Evolutionary conservation across 2,329 filamentous ascomycete genomes (phyloP).

Genomic region (Pestalotiopsis sp.): DNA sequence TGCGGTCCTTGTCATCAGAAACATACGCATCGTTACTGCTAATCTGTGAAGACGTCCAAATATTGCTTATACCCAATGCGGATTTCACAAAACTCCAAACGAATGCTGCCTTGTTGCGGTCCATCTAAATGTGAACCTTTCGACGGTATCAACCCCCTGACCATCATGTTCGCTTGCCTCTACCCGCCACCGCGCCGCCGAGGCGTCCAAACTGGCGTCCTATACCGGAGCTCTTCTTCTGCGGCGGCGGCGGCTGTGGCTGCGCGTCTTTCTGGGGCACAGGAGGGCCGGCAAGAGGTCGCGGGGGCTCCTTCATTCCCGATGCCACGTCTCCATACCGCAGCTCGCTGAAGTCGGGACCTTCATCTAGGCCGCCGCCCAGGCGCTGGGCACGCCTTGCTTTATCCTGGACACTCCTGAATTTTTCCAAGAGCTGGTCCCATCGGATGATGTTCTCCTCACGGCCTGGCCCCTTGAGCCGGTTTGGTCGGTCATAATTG

Average conservation of each 20-base stretch:
- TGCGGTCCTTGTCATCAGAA: neutral
- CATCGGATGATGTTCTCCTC: constrained; percentile 87
- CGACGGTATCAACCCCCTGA: constrained; percentile 15
- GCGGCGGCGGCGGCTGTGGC: constrained; percentile 41
- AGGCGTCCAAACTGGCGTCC: constrained; percentile 71
- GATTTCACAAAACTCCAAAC: neutral
- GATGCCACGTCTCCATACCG: constrained; percentile 42
- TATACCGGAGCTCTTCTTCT: constrained; percentile 65
- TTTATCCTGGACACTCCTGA: constrained; percentile 86
- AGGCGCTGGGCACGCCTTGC: constrained; percentile 72
- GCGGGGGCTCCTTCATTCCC: constrained; percentile 40
- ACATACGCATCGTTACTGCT: constrained; percentile 1
- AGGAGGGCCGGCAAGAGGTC: constrained; percentile 34
- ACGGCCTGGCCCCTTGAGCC: constrained; percentile 68
- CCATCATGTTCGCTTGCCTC: constrained; percentile 54
- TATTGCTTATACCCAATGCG: constrained; percentile 1
- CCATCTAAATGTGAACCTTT: neutral
- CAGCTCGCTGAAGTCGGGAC: constrained; percentile 43
- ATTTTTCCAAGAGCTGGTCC: constrained; percentile 93
- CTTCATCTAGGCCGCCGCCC: constrained; percentile 52
- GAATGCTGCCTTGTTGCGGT: neutral
- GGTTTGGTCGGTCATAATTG: constrained; percentile 72
- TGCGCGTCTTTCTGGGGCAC: constrained; percentile 53
- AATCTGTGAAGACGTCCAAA: neutral
- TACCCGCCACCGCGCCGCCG: constrained; percentile 70